Base-by-base conservation (phyloP, 139 green algal genomes). In the Edaphochlamys debaryana region DNA sequence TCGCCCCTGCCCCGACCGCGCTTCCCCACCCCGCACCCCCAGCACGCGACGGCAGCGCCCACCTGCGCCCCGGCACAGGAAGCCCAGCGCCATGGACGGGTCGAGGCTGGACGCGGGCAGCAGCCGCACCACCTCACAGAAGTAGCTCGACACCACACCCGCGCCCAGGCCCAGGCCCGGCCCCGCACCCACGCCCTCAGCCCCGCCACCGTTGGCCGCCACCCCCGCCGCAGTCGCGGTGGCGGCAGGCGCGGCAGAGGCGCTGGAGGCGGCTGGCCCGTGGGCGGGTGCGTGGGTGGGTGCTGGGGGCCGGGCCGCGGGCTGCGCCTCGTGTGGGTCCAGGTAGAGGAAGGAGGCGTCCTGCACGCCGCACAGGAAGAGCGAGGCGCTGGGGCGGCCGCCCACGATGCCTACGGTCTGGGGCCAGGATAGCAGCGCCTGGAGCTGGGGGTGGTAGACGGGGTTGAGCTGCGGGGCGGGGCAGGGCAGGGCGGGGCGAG, bases 331-430 rank as follows among this genome's bases (percentile, higher is more conserved):
- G 69, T 98, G 95, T 1, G 95, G 95, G 85, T 98, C 95, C 63
- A 98, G 79, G 80, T 95, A 98, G 20, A 98, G 32, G 62, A 98
- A 67, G 25, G 79, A 56, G 36, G 23, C 30, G 19, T 76, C 78
- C 66, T 84, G 78, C 36, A 68, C 36, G 54, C 96, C 96, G 5
- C 98, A 76, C 64, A 99, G 94, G 85, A 95, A 98, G n/a, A 97
- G 87, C 5, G 93, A 97, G 66, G 92, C 90, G 69, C 85, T 77
- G 20, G 96, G 95, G 2, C 95, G 92, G 36, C 96, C 96, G 0
- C 96, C 96, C 32, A 99, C 91, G 40, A 99, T 96, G 82, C 96
- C 96, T 9, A 98, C 88, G 80, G 85, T 94, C 86, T 98, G 94
- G 0, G 93, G 94, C 77, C 91, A 94, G 22, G 69, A 84, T 52